These are phyloP conservation scores for Loxodes magnus DNA, from an alignment of 73 alveolate genomes.

Conservation along the genomic window DNA sequence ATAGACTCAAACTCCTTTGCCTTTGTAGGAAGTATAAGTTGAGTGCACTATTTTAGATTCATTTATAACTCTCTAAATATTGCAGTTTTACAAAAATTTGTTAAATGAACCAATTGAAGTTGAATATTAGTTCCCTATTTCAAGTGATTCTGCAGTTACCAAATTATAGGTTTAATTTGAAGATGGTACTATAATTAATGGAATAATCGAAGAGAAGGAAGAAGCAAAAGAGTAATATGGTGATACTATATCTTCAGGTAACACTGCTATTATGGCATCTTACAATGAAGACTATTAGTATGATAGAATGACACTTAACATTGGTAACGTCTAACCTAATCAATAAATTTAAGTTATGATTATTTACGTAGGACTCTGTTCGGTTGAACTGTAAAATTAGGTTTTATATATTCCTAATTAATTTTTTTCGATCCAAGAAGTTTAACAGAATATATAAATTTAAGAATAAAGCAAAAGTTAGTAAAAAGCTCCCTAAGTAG, in stretches of 20 bases:
- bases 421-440: neutral
- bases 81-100: too few species aligned
- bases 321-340: neutral
- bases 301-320: neutral
- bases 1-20: too few species aligned
- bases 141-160: neutral
- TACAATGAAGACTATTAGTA: too few species aligned
- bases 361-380: neutral
- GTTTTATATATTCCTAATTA: neutral
- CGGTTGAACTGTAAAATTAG: neutral
- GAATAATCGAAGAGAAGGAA: neutral
- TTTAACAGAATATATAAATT: neutral
- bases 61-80: too few species aligned
- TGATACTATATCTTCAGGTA: constrained; percentile 12
- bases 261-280: constrained; percentile 5
- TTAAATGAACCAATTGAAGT: constrained; percentile 9
- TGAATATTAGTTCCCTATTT: constrained; percentile 5
- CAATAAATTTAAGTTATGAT: neutral
- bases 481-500: too few species aligned
- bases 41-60: too few species aligned
- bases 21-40: too few species aligned
- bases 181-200: neutral
- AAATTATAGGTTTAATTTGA: neutral
- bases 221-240: constrained; percentile 2
- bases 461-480: neutral